These are phyloP conservation scores for Pythium utonaiense DNA, from an alignment of 352 stramenopile species.

Conservation along the genomic window DNA sequence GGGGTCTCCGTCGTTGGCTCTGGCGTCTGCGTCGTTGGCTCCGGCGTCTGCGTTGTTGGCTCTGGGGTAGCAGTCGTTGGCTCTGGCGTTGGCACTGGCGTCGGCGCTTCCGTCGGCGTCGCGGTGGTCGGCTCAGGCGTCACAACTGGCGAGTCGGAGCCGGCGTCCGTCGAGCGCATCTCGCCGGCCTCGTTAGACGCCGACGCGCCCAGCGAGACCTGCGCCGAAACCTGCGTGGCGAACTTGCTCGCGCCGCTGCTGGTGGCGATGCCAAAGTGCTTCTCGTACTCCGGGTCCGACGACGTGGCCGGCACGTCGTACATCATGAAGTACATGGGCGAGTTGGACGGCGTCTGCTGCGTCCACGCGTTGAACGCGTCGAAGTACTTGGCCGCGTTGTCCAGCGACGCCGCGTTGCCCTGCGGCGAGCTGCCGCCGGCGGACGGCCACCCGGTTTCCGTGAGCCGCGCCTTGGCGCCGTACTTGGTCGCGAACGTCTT, in stretches of 20 bases:
- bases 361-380: slow-evolving; percentile 38
- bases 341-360: slow-evolving; percentile 14
- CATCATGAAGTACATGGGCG: slow-evolving; percentile 65
- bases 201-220: no score
- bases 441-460: slow-evolving; percentile 28
- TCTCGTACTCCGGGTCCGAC: slow-evolving; percentile 47
- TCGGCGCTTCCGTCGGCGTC: slow-evolving; percentile 7
- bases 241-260: slow-evolving; percentile 13
- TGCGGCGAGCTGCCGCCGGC: slow-evolving; percentile 3
- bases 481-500: slow-evolving; percentile 21
- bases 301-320: slow-evolving; percentile 39
- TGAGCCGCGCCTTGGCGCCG: slow-evolving; percentile 24
- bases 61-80: background rate
- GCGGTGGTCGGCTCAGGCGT: background rate
- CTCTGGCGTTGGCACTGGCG: slow-evolving; percentile 5
- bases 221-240: no score
- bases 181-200: background rate
- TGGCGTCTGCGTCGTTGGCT: slow-evolving; percentile 4
- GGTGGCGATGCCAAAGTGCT: slow-evolving; percentile 43
- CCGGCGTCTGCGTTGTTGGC: background rate
- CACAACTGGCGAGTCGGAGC: background rate
- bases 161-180: background rate
- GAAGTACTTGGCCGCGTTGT: slow-evolving; percentile 41
- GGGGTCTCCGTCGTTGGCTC: background rate
- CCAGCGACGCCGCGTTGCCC: slow-evolving; percentile 33